A percentile compares a stretch with the other conserved stretches of the same genome.
Conservation (phyloP, 345 rosid species). For the Zanthoxylum bungeanum region DNA sequence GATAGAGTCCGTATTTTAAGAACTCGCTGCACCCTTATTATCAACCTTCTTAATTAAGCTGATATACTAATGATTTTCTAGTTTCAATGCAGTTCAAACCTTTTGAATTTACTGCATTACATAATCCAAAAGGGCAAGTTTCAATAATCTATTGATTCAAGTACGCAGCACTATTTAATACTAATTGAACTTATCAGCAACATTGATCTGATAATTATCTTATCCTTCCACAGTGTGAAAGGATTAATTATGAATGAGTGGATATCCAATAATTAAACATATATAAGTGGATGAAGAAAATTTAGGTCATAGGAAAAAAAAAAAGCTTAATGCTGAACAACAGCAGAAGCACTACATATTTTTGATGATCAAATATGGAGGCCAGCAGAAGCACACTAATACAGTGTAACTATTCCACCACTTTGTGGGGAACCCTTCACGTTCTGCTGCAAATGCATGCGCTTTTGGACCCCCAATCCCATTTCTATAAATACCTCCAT, state of each 20-base stretch:
- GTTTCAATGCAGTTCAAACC: too few species aligned
- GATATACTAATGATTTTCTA: too few species aligned
- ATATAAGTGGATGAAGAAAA: not conserved
- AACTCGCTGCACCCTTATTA: too few species aligned
- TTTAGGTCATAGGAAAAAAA: not conserved
- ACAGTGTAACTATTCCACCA: constrained; percentile 8
- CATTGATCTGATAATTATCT: not conserved
- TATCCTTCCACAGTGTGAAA: not conserved
- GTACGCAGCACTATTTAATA: too few species aligned
- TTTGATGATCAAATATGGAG: constrained; percentile 23
- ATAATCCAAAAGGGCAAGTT: not conserved
- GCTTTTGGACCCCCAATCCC: constrained; percentile 12
- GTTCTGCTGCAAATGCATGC: constrained; percentile 6
- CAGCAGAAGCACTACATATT: not conserved
- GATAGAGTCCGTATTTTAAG: too few species aligned
- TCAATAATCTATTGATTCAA: too few species aligned
- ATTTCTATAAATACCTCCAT: constrained; percentile 35
- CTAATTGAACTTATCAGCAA: too few species aligned
- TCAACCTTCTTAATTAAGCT: too few species aligned
- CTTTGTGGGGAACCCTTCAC: constrained; percentile 7
- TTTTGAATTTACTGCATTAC: not conserved
- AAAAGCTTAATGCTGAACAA: not conserved
- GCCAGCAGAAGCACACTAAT: constrained; percentile 37
- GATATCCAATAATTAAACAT: constrained; percentile 12
- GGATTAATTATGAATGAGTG: not conserved